Evolutionary conservation across 768 basidiomycete genomes (phyloP), one percentile per base, ranked within the genome.

Genomic region (Rossbeevera mucosa): DNA sequence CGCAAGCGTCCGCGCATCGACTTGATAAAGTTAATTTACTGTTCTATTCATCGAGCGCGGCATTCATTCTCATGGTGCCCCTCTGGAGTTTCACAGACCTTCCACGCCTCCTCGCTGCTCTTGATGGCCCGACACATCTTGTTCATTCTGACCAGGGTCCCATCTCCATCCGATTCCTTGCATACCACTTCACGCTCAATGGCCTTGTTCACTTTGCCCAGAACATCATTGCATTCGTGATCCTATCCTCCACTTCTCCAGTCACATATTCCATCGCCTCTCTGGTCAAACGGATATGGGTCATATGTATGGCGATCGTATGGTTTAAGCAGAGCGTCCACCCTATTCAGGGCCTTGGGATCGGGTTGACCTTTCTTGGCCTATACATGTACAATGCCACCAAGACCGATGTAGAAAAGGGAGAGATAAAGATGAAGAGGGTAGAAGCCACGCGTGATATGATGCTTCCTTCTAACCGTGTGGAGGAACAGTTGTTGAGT

Each of bases 261-360:
- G 96, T 99, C 59, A 98, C 96, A 0, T 99, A 99, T 72, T 95
- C 92, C 48, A 98, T 99, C 68, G 96, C 96, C 3, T 96, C 93
- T 4, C 83, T 99, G 63, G 83, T 97, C 74, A 99, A 99, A 71
- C 92, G 96, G 22, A 94, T 99, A 50, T 93, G 86, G 43, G 96
- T 99, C 63, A 99, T 99, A 64, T 94, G 93, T 74, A 88, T 97
- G 61, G 96, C 96, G 18, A 90, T 99, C 65, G 76, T 94, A 47
- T 99, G 95, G 95, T 98, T 97, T 74, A 85, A 80, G 51, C 95
- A 97, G 72, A 66, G 77, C 30, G 82, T 97, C 16, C 88, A 94
- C 54, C 81, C 80, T 9, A 63, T 96, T 18, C 94, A 97, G 70
- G 94, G 80, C 4, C 64, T 89, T 45, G 96, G 96, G n/a, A 99